Evolutionary conservation across 176 grass and related monocot genomes (phyloP).

Genomic region (Phoenix dactylifera): DNA sequence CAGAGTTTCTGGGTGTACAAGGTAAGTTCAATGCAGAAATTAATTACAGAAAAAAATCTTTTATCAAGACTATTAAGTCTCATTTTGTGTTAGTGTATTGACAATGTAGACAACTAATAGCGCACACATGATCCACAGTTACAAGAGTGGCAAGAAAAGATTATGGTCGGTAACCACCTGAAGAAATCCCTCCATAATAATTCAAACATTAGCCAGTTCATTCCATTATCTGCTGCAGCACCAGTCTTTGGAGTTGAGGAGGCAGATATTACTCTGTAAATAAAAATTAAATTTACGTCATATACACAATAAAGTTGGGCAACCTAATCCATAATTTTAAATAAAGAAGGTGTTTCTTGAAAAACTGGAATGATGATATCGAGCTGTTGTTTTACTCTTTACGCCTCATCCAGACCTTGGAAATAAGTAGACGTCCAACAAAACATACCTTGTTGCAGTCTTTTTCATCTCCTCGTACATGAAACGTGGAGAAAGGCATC

Average conservation of each 20-base stretch:
- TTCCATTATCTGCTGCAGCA: conserved; percentile 49
- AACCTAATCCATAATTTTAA: no score
- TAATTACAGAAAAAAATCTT: no score
- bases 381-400: no score
- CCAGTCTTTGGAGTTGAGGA: conserved; percentile 33
- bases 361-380: no score
- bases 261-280: conserved; percentile 37
- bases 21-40: no score
- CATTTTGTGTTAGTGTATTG: not conserved
- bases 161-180: conserved; percentile 35
- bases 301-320: no score
- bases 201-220: conserved; percentile 98
- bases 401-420: no score
- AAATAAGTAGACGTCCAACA: not conserved
- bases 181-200: conserved; percentile 99
- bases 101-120: not conserved
- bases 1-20: conserved; percentile 3
- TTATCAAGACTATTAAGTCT: no score
- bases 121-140: not conserved
- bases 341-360: no score
- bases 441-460: conserved; percentile 53
- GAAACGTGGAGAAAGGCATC: conserved; percentile 93
- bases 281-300: conserved; percentile 9
- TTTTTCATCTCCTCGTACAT: conserved; percentile 97
- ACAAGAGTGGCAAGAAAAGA: conserved; percentile 6